phyloP scores from a whole-genome alignment of 768 basidiomycete genomes.

The Hericium rajendrae region DNA sequence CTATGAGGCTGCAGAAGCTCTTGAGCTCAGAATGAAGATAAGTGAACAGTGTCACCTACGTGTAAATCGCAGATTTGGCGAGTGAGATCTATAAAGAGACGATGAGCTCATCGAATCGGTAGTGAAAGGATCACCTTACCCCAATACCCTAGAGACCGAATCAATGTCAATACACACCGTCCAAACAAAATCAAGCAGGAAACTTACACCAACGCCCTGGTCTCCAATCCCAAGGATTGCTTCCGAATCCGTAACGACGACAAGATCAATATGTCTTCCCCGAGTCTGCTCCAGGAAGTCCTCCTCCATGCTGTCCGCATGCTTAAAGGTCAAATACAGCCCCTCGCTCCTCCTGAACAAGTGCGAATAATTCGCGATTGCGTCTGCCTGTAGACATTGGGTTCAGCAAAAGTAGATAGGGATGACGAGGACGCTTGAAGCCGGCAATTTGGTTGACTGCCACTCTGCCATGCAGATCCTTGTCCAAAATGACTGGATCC shows the following conservation, averaged over 20 bases:
- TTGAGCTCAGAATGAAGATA: not conserved
- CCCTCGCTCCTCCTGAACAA: constrained; percentile 76
- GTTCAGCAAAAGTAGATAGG: not conserved
- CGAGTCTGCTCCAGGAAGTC: constrained; percentile 62
- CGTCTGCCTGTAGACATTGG: constrained; percentile 47
- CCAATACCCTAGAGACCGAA: constrained; percentile 26
- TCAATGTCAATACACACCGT: not conserved
- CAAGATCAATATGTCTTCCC: constrained; percentile 57
- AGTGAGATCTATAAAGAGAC: constrained; percentile 45
- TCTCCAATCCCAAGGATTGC: constrained; percentile 76
- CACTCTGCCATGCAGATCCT: too few relatives aligned
- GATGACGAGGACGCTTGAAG: too few relatives aligned
- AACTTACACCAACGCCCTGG: constrained; percentile 61
- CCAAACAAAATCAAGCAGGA: not conserved
- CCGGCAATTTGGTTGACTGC: too few relatives aligned
- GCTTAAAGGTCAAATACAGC: constrained; percentile 53
- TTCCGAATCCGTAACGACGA: constrained; percentile 80
- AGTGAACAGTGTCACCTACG: constrained; percentile 28
- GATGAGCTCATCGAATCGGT: not conserved
- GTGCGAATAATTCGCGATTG: constrained; percentile 77
- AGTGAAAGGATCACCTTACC: constrained; percentile 13
- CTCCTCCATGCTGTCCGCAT: constrained; percentile 63
- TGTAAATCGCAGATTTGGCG: constrained; percentile 73
- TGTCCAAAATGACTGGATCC: too few relatives aligned
- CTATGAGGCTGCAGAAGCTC: constrained; percentile 38